A percentile compares a stretch with the other conserved stretches of the same genome.
Evolutionary conservation across 495 filamentous ascomycete genomes (phyloP).

Genomic region (Lasiosphaeria hispida): DNA sequence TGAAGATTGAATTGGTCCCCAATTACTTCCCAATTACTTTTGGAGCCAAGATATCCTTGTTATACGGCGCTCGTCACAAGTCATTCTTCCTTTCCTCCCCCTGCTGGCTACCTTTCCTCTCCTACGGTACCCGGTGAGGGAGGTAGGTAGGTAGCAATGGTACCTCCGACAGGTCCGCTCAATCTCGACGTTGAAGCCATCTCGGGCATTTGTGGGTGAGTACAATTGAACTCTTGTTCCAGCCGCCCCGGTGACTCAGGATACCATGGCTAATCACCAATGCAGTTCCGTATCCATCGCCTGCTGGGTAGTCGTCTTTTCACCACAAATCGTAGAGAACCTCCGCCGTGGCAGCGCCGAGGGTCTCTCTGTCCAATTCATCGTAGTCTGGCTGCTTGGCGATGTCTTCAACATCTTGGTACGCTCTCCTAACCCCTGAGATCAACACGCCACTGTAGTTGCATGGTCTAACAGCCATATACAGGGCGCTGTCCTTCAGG

Average conservation of each 20-base stretch:
- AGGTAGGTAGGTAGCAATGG: conserved; percentile 48
- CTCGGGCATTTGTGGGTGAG: conserved; percentile 83
- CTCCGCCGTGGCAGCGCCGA: conserved; percentile 84
- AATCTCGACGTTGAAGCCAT: conserved; percentile 81
- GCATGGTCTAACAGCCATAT: not conserved
- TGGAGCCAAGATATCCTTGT: too few relatives aligned
- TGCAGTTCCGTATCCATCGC: conserved; percentile 87
- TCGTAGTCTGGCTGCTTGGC: conserved; percentile 85
- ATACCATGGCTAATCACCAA: not conserved
- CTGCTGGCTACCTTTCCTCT: not conserved
- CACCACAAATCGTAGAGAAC: conserved; percentile 94
- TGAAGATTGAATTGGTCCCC: too few relatives aligned
- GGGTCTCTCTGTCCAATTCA: conserved; percentile 84
- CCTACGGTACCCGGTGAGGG: too few relatives aligned
- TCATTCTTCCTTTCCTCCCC: too few relatives aligned
- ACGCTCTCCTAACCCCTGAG: not conserved
- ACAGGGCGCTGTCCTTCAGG: conserved; percentile 84
- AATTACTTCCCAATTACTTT: too few relatives aligned
- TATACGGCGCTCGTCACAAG: too few relatives aligned
- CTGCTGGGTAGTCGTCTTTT: conserved; percentile 97
- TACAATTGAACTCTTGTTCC: conserved; percentile 1
- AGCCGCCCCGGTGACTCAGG: not conserved
- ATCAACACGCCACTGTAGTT: not conserved
- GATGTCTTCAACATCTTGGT: conserved; percentile 93
- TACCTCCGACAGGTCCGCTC: conserved; percentile 62